These are phyloP conservation scores for Boletus sp. DNA, from an alignment of 1,284 basidiomycete species.

Conservation along the genomic window DNA sequence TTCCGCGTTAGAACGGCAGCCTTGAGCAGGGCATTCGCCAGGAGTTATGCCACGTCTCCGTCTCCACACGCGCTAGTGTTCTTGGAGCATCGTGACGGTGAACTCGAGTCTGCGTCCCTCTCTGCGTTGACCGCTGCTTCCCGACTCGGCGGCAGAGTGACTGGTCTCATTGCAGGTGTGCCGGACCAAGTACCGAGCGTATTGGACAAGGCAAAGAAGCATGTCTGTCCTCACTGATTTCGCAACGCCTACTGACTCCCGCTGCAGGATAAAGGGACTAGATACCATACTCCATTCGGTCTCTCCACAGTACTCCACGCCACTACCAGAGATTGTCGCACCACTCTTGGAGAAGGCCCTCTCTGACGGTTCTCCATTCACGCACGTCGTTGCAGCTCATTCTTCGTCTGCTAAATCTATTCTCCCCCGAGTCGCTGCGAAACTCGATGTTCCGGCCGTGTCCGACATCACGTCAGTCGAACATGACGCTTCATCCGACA, in stretches of 20 bases:
- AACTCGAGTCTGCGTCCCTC: conserved; percentile 81
- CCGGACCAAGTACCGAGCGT: conserved; percentile 67
- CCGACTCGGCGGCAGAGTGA: conserved; percentile 81
- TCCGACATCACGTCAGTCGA: conserved; percentile 87
- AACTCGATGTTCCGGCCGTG: conserved; percentile 80
- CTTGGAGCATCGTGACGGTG: conserved; percentile 83
- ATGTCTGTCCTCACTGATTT: conserved; percentile 19
- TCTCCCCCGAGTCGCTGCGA: conserved; percentile 84
- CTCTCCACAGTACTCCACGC: conserved; percentile 48
- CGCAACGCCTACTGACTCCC: conserved; percentile 9
- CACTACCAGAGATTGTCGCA: conserved; percentile 48
- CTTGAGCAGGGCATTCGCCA: conserved; percentile 31
- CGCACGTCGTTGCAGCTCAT: conserved; percentile 78
- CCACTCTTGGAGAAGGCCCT: conserved; percentile 54
- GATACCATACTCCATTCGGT: conserved; percentile 48
- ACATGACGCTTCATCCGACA: conserved; percentile 70
- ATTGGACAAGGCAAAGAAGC: conserved; percentile 81
- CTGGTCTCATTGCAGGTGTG: conserved; percentile 81
- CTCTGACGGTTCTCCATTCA: conserved; percentile 55
- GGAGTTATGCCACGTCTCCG: conserved; percentile 53
- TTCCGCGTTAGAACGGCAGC: conserved; percentile 31
- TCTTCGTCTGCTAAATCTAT: conserved; percentile 61
- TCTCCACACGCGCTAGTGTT: conserved; percentile 78
- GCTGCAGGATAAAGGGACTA: conserved; percentile 44
- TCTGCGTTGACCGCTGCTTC: conserved; percentile 88